Evolutionary conservation across 805 yeast genomes (phyloP).

Genomic region (Clavispora carvajalis): DNA sequence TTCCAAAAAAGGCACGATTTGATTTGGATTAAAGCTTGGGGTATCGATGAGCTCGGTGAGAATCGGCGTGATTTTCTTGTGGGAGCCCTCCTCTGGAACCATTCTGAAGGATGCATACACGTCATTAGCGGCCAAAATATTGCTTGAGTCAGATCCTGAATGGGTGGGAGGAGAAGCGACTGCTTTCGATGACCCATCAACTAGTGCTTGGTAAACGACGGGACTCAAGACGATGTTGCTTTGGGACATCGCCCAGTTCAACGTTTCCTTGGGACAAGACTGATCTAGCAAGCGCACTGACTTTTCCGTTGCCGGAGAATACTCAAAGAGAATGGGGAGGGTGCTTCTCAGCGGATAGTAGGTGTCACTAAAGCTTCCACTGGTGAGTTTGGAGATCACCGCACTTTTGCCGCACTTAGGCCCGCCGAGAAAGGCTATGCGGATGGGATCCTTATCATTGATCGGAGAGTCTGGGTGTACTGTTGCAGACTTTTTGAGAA

Average conservation of each 20-base stretch:
- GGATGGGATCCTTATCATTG: slow-evolving; percentile 38
- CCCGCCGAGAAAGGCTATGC: slow-evolving; percentile 60
- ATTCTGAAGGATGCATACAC: slow-evolving; percentile 16
- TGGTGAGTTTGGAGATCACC: slow-evolving; percentile 43
- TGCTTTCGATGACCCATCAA: background rate
- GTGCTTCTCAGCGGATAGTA: slow-evolving; percentile 70
- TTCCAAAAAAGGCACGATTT: slow-evolving; percentile 71
- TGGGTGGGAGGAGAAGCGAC: background rate
- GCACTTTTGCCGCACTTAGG: slow-evolving; percentile 58
- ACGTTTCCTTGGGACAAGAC: slow-evolving; percentile 8
- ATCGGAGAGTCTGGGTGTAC: slow-evolving; percentile 1
- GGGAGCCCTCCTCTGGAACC: background rate
- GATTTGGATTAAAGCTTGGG: slow-evolving; percentile 62
- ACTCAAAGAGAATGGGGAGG: slow-evolving; percentile 54
- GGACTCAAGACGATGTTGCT: slow-evolving; percentile 24
- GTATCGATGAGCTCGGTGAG: slow-evolving; percentile 69
- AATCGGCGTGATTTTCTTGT: slow-evolving; percentile 37
- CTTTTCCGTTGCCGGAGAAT: slow-evolving; percentile 30
- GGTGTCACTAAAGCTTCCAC: slow-evolving; percentile 54
- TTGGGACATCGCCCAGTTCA: slow-evolving; percentile 10
- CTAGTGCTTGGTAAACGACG: slow-evolving; percentile 20
- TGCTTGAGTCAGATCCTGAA: background rate
- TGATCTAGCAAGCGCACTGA: slow-evolving; percentile 22
- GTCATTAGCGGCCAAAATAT: slow-evolving; percentile 14
- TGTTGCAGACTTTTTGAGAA: background rate